phyloP scores from a whole-genome alignment of 75 land plant species.

The Selaginella moellendorffii region DNA sequence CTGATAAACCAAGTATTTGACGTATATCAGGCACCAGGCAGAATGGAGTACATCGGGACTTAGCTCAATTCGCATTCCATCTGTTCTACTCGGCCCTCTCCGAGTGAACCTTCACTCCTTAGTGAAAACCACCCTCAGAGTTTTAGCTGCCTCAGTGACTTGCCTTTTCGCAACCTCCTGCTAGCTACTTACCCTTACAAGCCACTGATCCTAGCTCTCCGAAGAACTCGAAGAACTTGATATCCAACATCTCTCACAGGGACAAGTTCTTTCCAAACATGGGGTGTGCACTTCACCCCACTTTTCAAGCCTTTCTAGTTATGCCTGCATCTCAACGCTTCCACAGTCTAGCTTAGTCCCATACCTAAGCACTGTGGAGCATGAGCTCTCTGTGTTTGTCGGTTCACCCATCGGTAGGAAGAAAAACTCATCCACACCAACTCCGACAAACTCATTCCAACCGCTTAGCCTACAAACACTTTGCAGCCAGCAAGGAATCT shows the following conservation, averaged over 20 bases:
- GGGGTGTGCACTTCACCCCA: neutral
- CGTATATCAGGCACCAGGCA: neutral
- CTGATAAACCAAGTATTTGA: neutral
- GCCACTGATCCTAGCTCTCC: neutral
- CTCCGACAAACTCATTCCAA: neutral
- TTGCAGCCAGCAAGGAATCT: neutral
- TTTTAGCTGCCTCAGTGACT: neutral
- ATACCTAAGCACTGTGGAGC: neutral
- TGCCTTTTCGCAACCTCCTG: neutral
- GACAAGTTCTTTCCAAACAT: neutral
- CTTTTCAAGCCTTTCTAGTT: neutral
- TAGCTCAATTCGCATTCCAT: neutral
- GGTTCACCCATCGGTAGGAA: neutral
- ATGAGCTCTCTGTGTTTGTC: neutral
- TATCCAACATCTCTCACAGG: neutral
- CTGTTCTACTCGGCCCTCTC: neutral
- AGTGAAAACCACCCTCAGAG: neutral
- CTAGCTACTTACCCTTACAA: neutral
- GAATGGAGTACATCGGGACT: neutral
- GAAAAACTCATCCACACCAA: neutral
- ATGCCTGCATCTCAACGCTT: neutral
- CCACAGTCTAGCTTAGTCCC: neutral
- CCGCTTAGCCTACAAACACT: neutral
- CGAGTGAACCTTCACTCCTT: neutral
- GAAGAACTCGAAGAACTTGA: neutral